Conservation (phyloP, 352 stramenopile species). For the Globisporangium heterothallicum region DNA sequence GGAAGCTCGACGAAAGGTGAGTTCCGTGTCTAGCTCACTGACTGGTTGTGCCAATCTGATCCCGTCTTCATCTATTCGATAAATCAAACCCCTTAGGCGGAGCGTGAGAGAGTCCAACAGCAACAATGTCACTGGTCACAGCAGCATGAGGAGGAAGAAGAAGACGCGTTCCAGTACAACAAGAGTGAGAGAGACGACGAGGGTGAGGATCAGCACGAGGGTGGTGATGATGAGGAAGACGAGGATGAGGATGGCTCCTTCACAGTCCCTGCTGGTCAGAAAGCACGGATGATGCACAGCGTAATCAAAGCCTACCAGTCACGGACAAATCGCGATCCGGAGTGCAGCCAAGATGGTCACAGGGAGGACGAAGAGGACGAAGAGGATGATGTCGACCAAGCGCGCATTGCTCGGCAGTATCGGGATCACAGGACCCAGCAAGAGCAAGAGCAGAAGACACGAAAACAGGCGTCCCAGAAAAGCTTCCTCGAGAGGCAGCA, state of each 20-base stretch:
- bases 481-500: conserved; percentile 12
- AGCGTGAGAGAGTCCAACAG: not conserved
- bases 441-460: conserved; percentile 4
- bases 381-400: conserved; percentile 4
- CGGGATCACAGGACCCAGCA: conserved; percentile 20
- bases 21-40: not conserved
- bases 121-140: not conserved
- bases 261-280: not conserved
- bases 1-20: conserved; percentile 33
- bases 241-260: conserved; percentile 1
- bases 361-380: conserved; percentile 1
- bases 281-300: conserved; percentile 11
- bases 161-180: conserved; percentile 24
- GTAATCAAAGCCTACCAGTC: conserved; percentile 12
- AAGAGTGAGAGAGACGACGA: not conserved
- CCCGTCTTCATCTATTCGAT: too few species aligned
- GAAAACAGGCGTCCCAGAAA: conserved; percentile 6
- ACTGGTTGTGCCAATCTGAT: not conserved
- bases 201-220: conserved; percentile 1
- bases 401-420: conserved; percentile 28
- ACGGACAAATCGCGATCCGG: not conserved
- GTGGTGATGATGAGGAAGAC: conserved; percentile 4
- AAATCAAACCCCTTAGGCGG: too few species aligned
- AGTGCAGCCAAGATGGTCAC: not conserved
- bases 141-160: conserved; percentile 15